phyloP scores from a whole-genome alignment of 139 green algal species.

The Gonium pectorale region DNA sequence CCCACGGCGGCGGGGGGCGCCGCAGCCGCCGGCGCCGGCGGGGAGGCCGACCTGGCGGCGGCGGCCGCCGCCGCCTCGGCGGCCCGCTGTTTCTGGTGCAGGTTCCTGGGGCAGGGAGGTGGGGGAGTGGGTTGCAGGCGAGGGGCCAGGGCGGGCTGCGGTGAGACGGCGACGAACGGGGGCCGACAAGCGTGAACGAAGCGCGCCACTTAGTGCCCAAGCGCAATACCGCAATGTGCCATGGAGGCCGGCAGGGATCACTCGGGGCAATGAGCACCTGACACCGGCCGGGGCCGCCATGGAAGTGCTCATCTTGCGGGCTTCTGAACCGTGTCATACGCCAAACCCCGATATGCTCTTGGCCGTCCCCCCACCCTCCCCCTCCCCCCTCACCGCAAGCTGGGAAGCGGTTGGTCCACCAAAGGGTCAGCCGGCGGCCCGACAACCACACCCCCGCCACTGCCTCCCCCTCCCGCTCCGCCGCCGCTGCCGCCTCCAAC shows the following conservation, averaged over 20 bases:
- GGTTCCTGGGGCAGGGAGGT: background rate
- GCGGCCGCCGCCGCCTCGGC: slow-evolving; percentile 12
- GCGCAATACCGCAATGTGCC: no score
- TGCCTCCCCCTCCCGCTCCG: background rate
- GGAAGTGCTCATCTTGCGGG: no score
- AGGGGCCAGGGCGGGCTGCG: no score
- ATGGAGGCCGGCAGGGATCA: no score
- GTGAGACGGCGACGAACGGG: no score
- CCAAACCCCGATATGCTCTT: no score
- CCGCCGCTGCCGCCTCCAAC: slow-evolving; percentile 3
- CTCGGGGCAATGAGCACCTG: no score
- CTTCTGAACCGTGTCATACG: no score
- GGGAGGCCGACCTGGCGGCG: background rate
- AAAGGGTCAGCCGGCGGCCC: background rate
- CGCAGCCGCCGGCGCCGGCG: background rate
- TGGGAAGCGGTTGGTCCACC: background rate
- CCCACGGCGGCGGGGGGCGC: background rate
- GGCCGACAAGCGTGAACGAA: no score
- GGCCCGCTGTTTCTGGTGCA: slow-evolving; percentile 22
- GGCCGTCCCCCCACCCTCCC: background rate
- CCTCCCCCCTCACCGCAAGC: slow-evolving; percentile 4
- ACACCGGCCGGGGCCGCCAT: no score
- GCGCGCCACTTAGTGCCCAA: no score
- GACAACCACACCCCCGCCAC: background rate
- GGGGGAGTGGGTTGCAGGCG: no score